Conservation (phyloP, 768 basidiomycete species). For the Boletus rubropictus region DNA sequence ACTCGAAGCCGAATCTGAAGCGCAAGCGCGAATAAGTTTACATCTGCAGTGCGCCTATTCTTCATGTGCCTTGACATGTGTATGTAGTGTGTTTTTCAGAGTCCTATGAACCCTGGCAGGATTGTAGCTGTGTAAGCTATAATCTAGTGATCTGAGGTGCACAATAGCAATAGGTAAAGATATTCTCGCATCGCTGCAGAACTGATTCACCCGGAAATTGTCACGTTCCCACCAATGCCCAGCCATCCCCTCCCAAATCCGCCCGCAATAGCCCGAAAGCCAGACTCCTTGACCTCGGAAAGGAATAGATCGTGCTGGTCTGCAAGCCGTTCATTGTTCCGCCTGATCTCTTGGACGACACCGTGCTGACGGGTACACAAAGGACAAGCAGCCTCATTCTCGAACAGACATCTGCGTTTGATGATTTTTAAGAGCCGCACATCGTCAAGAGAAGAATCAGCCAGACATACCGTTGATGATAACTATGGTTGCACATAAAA, state of each 20-base stretch:
- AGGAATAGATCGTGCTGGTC: conserved; percentile 80
- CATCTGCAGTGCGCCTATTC: neutral
- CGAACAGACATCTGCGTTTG: conserved; percentile 68
- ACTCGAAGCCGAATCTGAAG: conserved; percentile 38
- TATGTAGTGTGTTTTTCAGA: neutral
- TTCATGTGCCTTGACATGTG: neutral
- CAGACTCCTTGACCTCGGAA: conserved; percentile 63
- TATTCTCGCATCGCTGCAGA: neutral
- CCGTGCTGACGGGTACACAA: conserved; percentile 82
- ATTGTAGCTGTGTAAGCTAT: neutral
- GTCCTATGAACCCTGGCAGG: neutral
- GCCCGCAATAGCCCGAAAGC: conserved; percentile 64
- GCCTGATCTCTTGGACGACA: conserved; percentile 82
- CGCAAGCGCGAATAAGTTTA: conserved; percentile 40
- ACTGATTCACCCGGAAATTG: conserved; percentile 1
- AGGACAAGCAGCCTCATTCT: conserved; percentile 87
- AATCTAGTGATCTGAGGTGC: neutral
- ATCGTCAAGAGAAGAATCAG: neutral
- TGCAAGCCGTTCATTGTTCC: conserved; percentile 78
- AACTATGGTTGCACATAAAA: conserved; percentile 98
- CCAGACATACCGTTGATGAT: conserved; percentile 68
- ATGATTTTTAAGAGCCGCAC: neutral
- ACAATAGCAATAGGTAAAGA: neutral
- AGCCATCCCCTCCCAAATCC: conserved; percentile 68
- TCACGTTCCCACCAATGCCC: conserved; percentile 6